phyloP scores from a whole-genome alignment of 2,329 filamentous ascomycete genomes.

The Tolypocladium album region DNA sequence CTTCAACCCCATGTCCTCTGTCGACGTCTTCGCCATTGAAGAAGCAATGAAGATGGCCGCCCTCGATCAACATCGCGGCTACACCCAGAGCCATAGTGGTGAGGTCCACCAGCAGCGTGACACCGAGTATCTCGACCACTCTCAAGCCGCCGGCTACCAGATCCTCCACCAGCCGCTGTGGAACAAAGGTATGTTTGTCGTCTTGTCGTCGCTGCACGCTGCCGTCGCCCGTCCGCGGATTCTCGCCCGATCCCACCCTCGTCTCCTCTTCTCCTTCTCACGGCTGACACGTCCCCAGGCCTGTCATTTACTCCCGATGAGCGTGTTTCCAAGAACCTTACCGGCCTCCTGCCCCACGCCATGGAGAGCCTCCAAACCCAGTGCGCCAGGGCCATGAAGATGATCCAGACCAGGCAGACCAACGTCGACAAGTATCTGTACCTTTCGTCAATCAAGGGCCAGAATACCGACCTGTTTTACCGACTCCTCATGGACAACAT shows the following conservation, averaged over 20 bases:
- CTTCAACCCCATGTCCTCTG: conserved; percentile 44
- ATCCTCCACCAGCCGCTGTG: conserved; percentile 50
- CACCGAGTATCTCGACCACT: conserved; percentile 43
- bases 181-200: conserved; percentile 50
- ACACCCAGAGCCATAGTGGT: conserved; percentile 43
- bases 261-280: background rate
- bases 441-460: conserved; percentile 62
- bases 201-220: background rate
- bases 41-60: conserved; percentile 49
- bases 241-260: background rate
- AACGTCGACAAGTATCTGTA: conserved; percentile 77
- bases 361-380: conserved; percentile 51
- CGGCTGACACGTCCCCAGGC: conserved; percentile 27
- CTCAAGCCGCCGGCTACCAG: conserved; percentile 47
- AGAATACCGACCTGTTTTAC: conserved; percentile 76
- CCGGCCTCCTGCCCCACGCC: conserved; percentile 53
- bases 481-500: conserved; percentile 68
- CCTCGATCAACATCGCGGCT: conserved; percentile 50
- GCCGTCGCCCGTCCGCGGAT: background rate
- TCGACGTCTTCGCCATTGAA: conserved; percentile 47
- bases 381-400: conserved; percentile 57
- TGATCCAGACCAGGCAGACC: conserved; percentile 60
- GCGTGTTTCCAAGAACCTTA: conserved; percentile 53
- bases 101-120: conserved; percentile 42
- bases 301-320: conserved; percentile 55